Percentiles rank a stretch among this genome's conserved stretches.
phyloP scores from a whole-genome alignment of 1,284 basidiomycete genomes.

The Malassezia furfur region DNA sequence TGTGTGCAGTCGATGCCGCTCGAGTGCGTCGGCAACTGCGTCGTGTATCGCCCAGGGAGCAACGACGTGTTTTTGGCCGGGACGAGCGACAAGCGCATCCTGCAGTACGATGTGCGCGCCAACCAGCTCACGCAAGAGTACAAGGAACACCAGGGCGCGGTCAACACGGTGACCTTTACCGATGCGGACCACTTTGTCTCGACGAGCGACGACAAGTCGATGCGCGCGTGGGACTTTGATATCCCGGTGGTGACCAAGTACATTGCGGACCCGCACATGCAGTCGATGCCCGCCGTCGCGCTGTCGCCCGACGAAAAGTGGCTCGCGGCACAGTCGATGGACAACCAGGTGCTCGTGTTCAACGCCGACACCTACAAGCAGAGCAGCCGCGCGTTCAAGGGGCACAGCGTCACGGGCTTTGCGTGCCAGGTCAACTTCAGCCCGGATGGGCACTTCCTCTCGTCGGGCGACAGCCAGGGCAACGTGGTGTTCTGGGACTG shows the following conservation, averaged over 20 bases:
- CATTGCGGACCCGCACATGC: slow-evolving; percentile 98
- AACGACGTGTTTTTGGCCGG: slow-evolving; percentile 93
- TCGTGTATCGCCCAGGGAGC: slow-evolving; percentile 93
- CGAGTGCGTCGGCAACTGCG: slow-evolving; percentile 88
- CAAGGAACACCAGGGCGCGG: slow-evolving; percentile 92
- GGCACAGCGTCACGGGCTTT: slow-evolving; percentile 90
- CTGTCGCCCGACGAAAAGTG: slow-evolving; percentile 89
- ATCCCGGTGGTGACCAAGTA: slow-evolving; percentile 99
- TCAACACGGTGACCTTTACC: slow-evolving; percentile 97
- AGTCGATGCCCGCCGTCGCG: slow-evolving; percentile 96
- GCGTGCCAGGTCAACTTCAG: slow-evolving; percentile 94
- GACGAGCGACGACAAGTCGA: slow-evolving; percentile 97
- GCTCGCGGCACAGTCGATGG: slow-evolving; percentile 90
- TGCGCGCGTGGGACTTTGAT: slow-evolving; percentile 81
- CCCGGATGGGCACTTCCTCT: slow-evolving; percentile 93
- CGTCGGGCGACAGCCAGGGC: slow-evolving; percentile 85
- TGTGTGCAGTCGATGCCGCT: slow-evolving; percentile 91
- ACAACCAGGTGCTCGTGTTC: slow-evolving; percentile 95
- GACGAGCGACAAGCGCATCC: slow-evolving; percentile 98
- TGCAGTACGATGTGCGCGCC: slow-evolving; percentile 92
- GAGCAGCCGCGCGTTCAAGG: slow-evolving; percentile 96
- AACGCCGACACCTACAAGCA: slow-evolving; percentile 88
- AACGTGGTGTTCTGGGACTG: slow-evolving; percentile 99
- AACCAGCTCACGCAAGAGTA: slow-evolving; percentile 95
- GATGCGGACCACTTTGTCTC: slow-evolving; percentile 95